Conservation (phyloP, 2,329 filamentous ascomycete species). For the Metarhizium brunneum region DNA sequence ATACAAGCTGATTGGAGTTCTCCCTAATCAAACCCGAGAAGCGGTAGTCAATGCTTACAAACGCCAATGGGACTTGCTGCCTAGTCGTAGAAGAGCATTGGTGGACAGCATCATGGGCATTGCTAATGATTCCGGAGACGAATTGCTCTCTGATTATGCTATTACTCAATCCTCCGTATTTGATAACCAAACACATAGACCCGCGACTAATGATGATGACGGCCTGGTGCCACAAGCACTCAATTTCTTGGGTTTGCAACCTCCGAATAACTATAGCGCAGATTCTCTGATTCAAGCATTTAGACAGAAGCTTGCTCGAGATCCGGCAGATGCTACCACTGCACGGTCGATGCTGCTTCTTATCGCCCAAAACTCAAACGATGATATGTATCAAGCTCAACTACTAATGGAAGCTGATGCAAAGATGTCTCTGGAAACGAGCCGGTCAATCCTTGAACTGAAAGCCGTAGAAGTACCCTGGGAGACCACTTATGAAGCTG, state of each 20-base stretch:
- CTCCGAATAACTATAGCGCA: conserved; percentile 25
- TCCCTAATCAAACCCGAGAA: conserved; percentile 26
- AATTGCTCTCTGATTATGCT: conserved; percentile 26
- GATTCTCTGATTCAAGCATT: conserved; percentile 26
- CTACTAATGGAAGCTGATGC: conserved; percentile 24
- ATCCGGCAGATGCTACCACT: conserved; percentile 21
- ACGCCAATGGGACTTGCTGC: conserved; percentile 28
- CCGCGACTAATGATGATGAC: conserved; percentile 19
- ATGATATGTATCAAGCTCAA: conserved; percentile 24
- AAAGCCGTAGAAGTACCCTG: conserved; percentile 13
- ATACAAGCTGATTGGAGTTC: conserved; percentile 27
- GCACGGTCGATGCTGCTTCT: conserved; percentile 24
- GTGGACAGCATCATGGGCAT: conserved; percentile 24
- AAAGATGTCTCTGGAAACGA: conserved; percentile 27
- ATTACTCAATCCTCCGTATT: conserved; percentile 29
- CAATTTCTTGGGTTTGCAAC: conserved; percentile 23
- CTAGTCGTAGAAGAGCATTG: conserved; percentile 18
- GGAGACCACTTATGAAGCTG: conserved; percentile 14
- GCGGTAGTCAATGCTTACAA: conserved; percentile 29
- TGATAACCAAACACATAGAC: conserved; percentile 24
- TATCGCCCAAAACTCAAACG: conserved; percentile 23
- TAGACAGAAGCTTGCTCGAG: conserved; percentile 20
- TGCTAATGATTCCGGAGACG: conserved; percentile 25
- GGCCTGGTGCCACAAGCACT: conserved; percentile 23
- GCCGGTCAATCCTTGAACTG: conserved; percentile 21